A percentile compares a stretch with the other conserved stretches of the same genome.
Conservation (phyloP, 805 yeast species). For the Barnettozyma populi region DNA sequence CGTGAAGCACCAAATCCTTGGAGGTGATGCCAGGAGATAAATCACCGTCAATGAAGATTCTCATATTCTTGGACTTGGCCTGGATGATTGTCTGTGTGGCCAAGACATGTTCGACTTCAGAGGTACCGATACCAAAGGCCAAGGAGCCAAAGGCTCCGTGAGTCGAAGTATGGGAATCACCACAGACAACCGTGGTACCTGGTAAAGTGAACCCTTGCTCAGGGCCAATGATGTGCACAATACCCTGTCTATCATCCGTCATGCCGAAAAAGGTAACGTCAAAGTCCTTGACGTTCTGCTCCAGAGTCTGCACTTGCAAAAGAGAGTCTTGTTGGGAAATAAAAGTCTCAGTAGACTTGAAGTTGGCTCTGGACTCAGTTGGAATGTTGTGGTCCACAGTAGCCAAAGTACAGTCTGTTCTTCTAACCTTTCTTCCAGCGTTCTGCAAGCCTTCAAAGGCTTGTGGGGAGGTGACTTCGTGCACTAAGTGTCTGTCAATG, state of each 20-base stretch:
- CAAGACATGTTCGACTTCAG: slow-evolving; percentile 97
- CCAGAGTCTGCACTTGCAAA: slow-evolving; percentile 87
- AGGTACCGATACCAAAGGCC: slow-evolving; percentile 98
- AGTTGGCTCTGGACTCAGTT: slow-evolving; percentile 76
- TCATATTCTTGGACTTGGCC: slow-evolving; percentile 94
- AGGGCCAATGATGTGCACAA: slow-evolving; percentile 97
- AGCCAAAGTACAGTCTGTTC: slow-evolving; percentile 89
- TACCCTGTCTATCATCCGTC: slow-evolving; percentile 94
- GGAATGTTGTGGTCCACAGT: slow-evolving; percentile 98
- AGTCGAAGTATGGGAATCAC: slow-evolving; percentile 98
- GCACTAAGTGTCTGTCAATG: slow-evolving; percentile 95
- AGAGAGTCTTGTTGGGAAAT: slow-evolving; percentile 89
- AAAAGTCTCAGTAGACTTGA: slow-evolving; percentile 69
- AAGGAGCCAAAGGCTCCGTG: slow-evolving; percentile 98
- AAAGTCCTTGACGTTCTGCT: slow-evolving; percentile 86
- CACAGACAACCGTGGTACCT: slow-evolving; percentile 98
- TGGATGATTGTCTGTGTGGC: slow-evolving; percentile 97
- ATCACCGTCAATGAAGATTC: slow-evolving; percentile 79
- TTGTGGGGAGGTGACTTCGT: slow-evolving; percentile 98
- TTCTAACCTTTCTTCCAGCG: slow-evolving; percentile 85
- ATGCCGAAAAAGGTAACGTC: slow-evolving; percentile 91
- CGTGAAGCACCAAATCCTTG: slow-evolving; percentile 90
- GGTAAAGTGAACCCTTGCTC: slow-evolving; percentile 98
- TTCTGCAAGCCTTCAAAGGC: slow-evolving; percentile 93
- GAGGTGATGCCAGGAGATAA: slow-evolving; percentile 88